A percentile compares a stretch with the other conserved stretches of the same genome.
Conservation (phyloP, 176 grass and related monocot genomes). For the Eragrostis nindensis region DNA sequence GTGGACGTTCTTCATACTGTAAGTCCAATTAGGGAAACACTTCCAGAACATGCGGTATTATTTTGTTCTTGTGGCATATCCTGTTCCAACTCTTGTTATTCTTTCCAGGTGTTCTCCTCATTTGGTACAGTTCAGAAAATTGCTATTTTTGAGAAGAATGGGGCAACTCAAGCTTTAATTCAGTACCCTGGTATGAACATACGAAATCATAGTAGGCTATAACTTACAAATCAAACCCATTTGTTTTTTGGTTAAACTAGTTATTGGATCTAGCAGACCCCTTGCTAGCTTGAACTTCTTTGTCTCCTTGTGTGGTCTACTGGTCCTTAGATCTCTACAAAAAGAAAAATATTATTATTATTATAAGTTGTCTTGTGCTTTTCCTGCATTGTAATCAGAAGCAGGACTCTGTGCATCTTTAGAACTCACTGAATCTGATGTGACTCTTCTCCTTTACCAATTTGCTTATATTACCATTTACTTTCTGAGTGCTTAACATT, state of each 20-base stretch:
- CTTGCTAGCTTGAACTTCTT: not conserved
- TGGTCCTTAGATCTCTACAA: not conserved
- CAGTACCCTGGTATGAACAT: conserved; percentile 83
- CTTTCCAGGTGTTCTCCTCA: conserved; percentile 86
- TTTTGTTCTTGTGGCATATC: not conserved
- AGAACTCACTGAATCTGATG: too few species aligned
- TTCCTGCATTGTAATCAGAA: conserved; percentile 15
- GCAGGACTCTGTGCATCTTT: conserved; percentile 15
- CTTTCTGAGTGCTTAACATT: conserved; percentile 23
- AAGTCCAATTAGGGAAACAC: conserved; percentile 31
- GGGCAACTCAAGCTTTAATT: conserved; percentile 88
- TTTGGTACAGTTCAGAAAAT: conserved; percentile 96
- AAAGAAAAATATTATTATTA: not conserved
- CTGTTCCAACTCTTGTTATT: conserved; percentile 30
- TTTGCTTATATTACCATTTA: conserved; percentile 7
- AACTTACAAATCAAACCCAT: not conserved
- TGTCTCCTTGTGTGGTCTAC: not conserved
- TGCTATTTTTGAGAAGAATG: conserved; percentile 97
- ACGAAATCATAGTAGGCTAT: conserved; percentile 12
- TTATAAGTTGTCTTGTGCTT: conserved; percentile 21
- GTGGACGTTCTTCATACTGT: conserved; percentile 97
- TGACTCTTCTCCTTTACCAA: not conserved
- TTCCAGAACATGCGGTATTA: not conserved
- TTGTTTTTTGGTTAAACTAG: conserved; percentile 10
- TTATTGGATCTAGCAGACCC: conserved; percentile 1